These are phyloP conservation scores for Dioszegia aurantiaca DNA, from an alignment of 768 basidiomycete genomes.

Conservation along the genomic window DNA sequence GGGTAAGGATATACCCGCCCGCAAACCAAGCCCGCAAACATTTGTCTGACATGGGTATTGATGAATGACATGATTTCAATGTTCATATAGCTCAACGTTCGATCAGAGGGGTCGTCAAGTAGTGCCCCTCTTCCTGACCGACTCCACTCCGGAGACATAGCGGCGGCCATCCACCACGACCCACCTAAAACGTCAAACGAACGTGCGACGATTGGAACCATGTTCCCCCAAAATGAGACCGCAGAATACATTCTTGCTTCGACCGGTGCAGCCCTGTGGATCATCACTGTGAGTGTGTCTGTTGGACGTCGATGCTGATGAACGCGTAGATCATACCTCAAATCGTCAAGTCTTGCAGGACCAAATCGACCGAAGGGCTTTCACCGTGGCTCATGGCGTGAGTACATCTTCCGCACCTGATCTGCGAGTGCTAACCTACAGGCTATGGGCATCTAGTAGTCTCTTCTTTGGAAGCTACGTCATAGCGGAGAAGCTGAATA, in stretches of 20 bases:
- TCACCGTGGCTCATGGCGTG: constrained; percentile 64
- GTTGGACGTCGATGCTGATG: not conserved
- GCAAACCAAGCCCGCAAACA: no score
- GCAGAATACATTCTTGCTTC: constrained; percentile 70
- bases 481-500: constrained; percentile 63
- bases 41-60: no score
- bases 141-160: no score
- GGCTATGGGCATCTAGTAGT: constrained; percentile 61
- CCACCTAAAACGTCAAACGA: no score
- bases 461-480: constrained; percentile 65
- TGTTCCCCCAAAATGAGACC: constrained; percentile 53
- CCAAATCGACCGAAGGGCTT: constrained; percentile 65
- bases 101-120: no score
- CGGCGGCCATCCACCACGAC: no score
- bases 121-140: no score
- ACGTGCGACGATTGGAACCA: no score
- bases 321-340: constrained; percentile 59
- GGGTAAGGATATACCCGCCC: no score
- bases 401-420: not conserved
- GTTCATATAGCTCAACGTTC: no score
- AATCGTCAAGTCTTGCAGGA: constrained; percentile 67
- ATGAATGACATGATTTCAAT: no score
- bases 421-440: constrained; percentile 4
- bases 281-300: constrained; percentile 19
- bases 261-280: constrained; percentile 55